Percentiles rank a stretch among this genome's conserved stretches.
phyloP scores from a whole-genome alignment of 139 green algal species.

The Chlorella sp. region DNA sequence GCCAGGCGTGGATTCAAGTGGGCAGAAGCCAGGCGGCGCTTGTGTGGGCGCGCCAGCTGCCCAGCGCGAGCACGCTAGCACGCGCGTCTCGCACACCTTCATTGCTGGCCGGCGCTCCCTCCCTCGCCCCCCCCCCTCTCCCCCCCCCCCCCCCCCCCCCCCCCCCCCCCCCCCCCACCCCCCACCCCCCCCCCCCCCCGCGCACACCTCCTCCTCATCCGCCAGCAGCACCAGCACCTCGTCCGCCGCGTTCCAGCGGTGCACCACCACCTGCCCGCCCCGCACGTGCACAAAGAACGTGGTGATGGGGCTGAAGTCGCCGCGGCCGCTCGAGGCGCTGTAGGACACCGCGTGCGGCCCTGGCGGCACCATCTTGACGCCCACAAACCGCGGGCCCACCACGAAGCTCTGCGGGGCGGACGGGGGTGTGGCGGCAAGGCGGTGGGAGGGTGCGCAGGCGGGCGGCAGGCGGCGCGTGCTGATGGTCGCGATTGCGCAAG shows the following conservation, averaged over 20 bases:
- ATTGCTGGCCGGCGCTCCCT: no score
- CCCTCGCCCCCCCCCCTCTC: no score
- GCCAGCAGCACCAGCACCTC: constrained; percentile 62
- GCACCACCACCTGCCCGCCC: constrained; percentile 53
- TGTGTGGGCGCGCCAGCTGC: no score
- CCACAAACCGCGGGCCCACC: constrained; percentile 76
- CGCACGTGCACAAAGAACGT: constrained; percentile 53
- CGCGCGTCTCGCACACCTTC: no score
- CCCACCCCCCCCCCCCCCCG: no score
- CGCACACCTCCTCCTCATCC: constrained; percentile 66
- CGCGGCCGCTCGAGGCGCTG: constrained; percentile 39
- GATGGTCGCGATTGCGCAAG: not conserved
- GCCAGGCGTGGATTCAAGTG: no score
- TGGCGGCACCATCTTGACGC: constrained; percentile 92
- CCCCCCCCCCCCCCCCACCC: no score
- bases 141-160: no score
- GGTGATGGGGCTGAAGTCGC: constrained; percentile 50
- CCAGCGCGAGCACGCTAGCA: no score
- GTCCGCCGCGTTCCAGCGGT: constrained; percentile 49
- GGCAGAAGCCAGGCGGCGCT: no score
- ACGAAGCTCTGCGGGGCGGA: constrained; percentile 66
- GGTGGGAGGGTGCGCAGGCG: no score
- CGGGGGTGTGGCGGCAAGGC: not conserved
- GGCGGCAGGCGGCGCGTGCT: not conserved
- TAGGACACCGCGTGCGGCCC: constrained; percentile 83